phyloP scores from a whole-genome alignment of 2,329 filamentous ascomycete genomes.

The Aspergillus sp. region DNA sequence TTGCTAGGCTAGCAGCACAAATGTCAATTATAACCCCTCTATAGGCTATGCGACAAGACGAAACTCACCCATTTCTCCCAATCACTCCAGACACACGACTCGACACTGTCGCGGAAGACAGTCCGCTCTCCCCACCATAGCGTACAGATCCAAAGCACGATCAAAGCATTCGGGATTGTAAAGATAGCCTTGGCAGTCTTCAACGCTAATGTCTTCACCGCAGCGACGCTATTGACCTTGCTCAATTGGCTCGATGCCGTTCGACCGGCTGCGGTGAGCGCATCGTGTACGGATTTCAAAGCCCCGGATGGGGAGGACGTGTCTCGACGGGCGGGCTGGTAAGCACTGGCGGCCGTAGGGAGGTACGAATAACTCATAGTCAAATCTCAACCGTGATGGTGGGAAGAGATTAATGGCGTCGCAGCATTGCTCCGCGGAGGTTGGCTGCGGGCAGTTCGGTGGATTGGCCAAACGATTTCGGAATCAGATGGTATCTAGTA shows the following conservation, averaged over 20 bases:
- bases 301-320: constrained; percentile 13
- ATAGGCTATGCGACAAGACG: not conserved
- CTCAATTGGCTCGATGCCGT: constrained; percentile 9
- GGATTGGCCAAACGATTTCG: not conserved
- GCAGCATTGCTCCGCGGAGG: constrained; percentile 21
- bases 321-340: constrained; percentile 24
- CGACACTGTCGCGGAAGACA: constrained; percentile 69
- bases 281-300: constrained; percentile 15
- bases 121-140: constrained; percentile 84
- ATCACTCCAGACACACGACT: constrained; percentile 73
- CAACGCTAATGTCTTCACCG: constrained; percentile 16
- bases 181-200: constrained; percentile 22
- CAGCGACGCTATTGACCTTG: constrained; percentile 11
- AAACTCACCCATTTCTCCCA: constrained; percentile 88
- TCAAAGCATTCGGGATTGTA: constrained; percentile 63
- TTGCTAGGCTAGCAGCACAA: constrained; percentile 62
- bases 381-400: constrained; percentile 14
- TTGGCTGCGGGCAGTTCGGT: not conserved
- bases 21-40: constrained; percentile 3
- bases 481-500: not conserved
- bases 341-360: constrained; percentile 25
- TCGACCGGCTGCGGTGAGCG: constrained; percentile 3
- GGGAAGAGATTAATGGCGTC: constrained; percentile 14
- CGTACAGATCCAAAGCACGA: constrained; percentile 71
- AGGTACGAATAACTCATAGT: constrained; percentile 38